Conservation (phyloP, 345 rosid genomes). For the Leavenworthia alabamica region DNA sequence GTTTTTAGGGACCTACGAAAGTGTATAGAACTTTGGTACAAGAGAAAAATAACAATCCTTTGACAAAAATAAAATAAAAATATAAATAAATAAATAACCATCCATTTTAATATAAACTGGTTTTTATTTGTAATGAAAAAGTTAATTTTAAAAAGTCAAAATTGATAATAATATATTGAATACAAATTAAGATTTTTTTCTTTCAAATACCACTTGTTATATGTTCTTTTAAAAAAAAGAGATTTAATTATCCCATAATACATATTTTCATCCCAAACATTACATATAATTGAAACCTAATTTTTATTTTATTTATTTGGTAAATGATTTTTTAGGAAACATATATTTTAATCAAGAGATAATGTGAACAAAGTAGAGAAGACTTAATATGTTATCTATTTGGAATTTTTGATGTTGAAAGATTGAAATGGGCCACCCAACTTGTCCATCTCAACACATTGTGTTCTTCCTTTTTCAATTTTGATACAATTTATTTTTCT, state of each 20-base stretch:
- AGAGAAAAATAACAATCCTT: background rate
- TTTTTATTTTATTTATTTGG: too few species aligned
- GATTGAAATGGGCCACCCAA: slow-evolving; percentile 18
- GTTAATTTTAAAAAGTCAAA: slow-evolving; percentile 19
- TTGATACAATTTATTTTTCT: background rate
- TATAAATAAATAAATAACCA: too few species aligned
- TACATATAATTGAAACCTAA: background rate
- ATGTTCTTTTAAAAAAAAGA: too few species aligned
- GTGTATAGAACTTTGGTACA: background rate
- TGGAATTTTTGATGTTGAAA: slow-evolving; percentile 17
- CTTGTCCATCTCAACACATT: background rate
- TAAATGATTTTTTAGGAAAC: background rate
- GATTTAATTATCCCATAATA: background rate
- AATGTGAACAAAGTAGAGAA: background rate
- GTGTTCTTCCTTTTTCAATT: slow-evolving; percentile 12
- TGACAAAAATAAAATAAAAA: too few species aligned
- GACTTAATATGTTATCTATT: background rate
- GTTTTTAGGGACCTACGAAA: background rate
- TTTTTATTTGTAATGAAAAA: background rate
- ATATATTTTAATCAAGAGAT: background rate
- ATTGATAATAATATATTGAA: background rate
- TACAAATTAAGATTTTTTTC: too few species aligned
- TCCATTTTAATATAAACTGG: background rate
- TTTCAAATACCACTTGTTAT: too few species aligned
- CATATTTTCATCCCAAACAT: background rate